Conservation (phyloP, 805 yeast genomes). For the Tetrapisispora namnaoensis region DNA sequence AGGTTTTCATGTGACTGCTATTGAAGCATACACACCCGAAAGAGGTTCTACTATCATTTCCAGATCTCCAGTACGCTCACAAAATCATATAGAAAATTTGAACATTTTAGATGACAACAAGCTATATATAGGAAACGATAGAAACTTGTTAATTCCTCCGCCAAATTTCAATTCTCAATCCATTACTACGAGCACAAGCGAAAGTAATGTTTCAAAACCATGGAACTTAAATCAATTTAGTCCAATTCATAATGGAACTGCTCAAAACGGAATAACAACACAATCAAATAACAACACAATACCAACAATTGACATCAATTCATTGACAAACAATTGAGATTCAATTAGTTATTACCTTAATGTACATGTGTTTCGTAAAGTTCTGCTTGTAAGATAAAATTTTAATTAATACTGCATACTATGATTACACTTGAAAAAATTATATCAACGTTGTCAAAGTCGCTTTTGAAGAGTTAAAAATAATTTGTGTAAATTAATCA, state of each 20-base stretch:
- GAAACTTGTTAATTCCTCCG: neutral
- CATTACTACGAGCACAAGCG: neutral
- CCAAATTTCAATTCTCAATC: neutral
- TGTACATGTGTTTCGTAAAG: neutral
- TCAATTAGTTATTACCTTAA: neutral
- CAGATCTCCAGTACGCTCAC: constrained; percentile 11
- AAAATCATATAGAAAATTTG: neutral
- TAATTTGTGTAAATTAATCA: no score
- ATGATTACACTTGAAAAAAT: no score
- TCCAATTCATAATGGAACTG: constrained; percentile 28
- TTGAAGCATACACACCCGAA: constrained; percentile 59
- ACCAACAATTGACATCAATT: neutral
- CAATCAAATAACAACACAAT: neutral
- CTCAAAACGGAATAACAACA: constrained; percentile 2
- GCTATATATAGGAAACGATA: neutral
- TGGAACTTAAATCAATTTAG: constrained; percentile 86
- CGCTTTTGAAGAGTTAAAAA: no score
- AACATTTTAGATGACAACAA: neutral
- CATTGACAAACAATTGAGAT: neutral
- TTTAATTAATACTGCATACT: neutral
- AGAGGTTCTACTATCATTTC: constrained; percentile 32
- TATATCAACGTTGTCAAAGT: no score
- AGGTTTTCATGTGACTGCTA: constrained; percentile 39
- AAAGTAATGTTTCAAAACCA: constrained; percentile 63
- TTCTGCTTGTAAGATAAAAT: neutral